phyloP scores from a whole-genome alignment of 345 rosid genomes.

The Citrus reticulata region DNA sequence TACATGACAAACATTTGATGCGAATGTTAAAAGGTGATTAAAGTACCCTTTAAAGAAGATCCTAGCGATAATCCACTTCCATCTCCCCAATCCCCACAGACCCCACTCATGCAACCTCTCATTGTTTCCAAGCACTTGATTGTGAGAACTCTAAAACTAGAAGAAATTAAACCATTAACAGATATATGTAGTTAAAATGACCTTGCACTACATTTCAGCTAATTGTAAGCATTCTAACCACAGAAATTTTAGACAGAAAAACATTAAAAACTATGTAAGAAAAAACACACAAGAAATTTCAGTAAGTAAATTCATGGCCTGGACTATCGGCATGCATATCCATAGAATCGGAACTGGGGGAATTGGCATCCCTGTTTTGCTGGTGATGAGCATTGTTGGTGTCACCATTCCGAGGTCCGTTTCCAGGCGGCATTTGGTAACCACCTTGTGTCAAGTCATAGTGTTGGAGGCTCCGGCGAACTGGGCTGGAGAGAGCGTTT shows the following conservation, averaged over 20 bases:
- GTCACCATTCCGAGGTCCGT: conserved; percentile 20
- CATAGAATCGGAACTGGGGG: conserved; percentile 42
- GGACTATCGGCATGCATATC: conserved; percentile 57
- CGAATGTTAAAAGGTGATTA: no score
- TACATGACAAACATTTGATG: no score
- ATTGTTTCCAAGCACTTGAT: not conserved
- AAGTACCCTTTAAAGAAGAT: no score
- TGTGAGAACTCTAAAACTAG: not conserved
- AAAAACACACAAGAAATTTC: conserved; percentile 2
- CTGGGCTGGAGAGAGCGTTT: conserved; percentile 63
- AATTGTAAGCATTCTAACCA: not conserved
- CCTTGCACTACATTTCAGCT: not conserved
- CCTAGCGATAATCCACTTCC: no score
- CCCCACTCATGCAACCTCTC: no score
- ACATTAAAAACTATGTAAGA: not conserved
- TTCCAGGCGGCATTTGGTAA: conserved; percentile 20
- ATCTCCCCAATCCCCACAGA: no score
- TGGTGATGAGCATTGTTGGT: conserved; percentile 9
- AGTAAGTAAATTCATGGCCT: conserved; percentile 28
- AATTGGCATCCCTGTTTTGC: conserved; percentile 24
- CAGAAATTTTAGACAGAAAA: not conserved
- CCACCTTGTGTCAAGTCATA: conserved; percentile 43
- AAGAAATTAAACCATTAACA: not conserved
- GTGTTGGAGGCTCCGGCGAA: conserved; percentile 64
- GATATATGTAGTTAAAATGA: not conserved